A percentile compares a stretch with the other conserved stretches of the same genome.
phyloP scores from a whole-genome alignment of 805 yeast species.

The Candida dajiaensis region DNA sequence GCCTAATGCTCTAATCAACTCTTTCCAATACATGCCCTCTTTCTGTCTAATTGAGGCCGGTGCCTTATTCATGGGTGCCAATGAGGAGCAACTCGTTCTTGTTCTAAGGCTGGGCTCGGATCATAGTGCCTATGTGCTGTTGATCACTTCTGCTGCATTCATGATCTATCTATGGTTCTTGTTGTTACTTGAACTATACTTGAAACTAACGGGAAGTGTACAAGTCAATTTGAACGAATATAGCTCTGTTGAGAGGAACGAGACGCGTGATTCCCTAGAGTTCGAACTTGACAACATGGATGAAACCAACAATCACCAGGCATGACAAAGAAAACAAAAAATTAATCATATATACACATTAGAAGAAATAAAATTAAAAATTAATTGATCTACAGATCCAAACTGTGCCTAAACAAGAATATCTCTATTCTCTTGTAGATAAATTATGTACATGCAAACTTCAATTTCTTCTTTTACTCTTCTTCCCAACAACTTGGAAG shows the following conservation, averaged over 20 bases:
- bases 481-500: slow-evolving; percentile 61
- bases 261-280: slow-evolving; percentile 10
- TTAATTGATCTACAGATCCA: not conserved
- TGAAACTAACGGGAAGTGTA: slow-evolving; percentile 27
- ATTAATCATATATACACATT: not conserved
- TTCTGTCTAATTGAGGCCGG: slow-evolving; percentile 77
- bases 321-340: not conserved
- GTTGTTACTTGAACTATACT: slow-evolving; percentile 52
- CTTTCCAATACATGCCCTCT: slow-evolving; percentile 87
- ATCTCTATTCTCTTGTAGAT: no score
- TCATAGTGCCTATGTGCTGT: slow-evolving; percentile 75
- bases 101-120: slow-evolving; percentile 75
- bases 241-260: slow-evolving; percentile 9
- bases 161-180: slow-evolving; percentile 63
- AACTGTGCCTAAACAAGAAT: no score
- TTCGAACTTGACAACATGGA: slow-evolving; percentile 20
- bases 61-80: slow-evolving; percentile 84
- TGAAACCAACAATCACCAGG: not conserved
- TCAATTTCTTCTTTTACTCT: slow-evolving; percentile 43
- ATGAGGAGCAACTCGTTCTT: slow-evolving; percentile 74
- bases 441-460: not conserved
- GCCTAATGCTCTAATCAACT: slow-evolving; percentile 38
- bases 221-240: slow-evolving; percentile 9
- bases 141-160: slow-evolving; percentile 68
- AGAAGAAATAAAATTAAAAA: not conserved